phyloP scores from a whole-genome alignment of 2,329 filamentous ascomycete species.

The Botrytis pseudocinerea region DNA sequence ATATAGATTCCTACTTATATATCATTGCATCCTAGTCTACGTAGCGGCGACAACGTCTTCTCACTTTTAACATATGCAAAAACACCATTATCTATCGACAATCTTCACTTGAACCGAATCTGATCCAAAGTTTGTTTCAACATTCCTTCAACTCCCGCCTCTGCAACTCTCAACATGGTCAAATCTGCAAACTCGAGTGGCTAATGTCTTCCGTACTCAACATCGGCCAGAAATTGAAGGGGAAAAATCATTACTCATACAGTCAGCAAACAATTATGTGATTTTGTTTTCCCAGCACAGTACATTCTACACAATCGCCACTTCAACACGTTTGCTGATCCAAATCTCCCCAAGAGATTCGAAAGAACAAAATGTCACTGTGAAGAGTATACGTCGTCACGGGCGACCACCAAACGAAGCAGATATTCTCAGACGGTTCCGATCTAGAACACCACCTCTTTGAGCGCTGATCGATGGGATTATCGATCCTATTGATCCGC shows the following conservation, averaged over 20 bases:
- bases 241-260: neutral
- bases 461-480: slow-evolving; percentile 18
- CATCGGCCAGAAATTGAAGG: neutral
- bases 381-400: slow-evolving; percentile 9
- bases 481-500: slow-evolving; percentile 14
- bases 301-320: neutral
- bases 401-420: slow-evolving; percentile 3
- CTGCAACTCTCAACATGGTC: neutral
- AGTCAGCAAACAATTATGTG: slow-evolving; percentile 1
- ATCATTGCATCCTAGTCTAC: too few relatives aligned
- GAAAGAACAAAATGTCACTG: neutral
- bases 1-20: too few relatives aligned
- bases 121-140: too few relatives aligned
- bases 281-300: neutral
- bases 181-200: neutral
- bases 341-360: neutral
- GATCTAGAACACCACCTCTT: neutral
- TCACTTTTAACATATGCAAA: too few relatives aligned
- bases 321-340: neutral
- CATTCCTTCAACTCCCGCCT: too few relatives aligned
- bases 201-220: neutral
- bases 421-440: slow-evolving; percentile 14
- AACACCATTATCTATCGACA: too few relatives aligned
- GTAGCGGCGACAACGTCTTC: too few relatives aligned
- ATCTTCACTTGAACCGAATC: too few relatives aligned